Percentiles rank a stretch among this genome's conserved stretches.
These are phyloP conservation scores for Jatropha curcas DNA, from an alignment of 345 rosid genomes.

Conservation along the genomic window DNA sequence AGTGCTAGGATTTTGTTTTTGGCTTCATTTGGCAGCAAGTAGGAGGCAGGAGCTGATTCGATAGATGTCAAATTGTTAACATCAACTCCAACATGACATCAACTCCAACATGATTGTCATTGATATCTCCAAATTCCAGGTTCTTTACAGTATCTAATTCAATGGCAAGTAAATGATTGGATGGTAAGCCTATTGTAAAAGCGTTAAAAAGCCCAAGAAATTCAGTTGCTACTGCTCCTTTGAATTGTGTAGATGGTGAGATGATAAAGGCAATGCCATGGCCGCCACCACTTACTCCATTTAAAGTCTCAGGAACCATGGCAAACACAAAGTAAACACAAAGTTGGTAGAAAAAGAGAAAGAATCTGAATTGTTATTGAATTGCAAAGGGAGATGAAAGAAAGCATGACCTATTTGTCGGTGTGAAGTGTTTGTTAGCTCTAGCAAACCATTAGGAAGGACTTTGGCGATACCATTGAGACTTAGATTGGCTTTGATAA, in stretches of 20 bases:
- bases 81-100: no score
- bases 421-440: conserved; percentile 50
- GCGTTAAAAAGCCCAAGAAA: conserved; percentile 27
- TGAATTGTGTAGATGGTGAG: conserved; percentile 21
- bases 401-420: conserved; percentile 45
- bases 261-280: conserved; percentile 28
- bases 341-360: conserved; percentile 28
- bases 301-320: conserved; percentile 5
- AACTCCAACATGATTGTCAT: conserved; percentile 23
- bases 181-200: no score
- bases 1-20: conserved; percentile 3
- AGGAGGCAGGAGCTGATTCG: conserved; percentile 4
- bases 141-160: conserved; percentile 14
- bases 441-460: conserved; percentile 45
- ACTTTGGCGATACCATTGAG: conserved; percentile 37
- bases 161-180: neutral
- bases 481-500: conserved; percentile 28
- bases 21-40: neutral
- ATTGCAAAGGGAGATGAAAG: conserved; percentile 33
- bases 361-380: conserved; percentile 16
- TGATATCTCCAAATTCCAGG: conserved; percentile 5
- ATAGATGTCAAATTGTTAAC: conserved; percentile 10
- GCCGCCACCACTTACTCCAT: conserved; percentile 7
- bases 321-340: conserved; percentile 26
- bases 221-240: neutral